Percentiles rank a stretch among this genome's conserved stretches.
These are phyloP conservation scores for Sambucus nigra DNA, from an alignment of 129 eudicot genomes.

Conservation along the genomic window DNA sequence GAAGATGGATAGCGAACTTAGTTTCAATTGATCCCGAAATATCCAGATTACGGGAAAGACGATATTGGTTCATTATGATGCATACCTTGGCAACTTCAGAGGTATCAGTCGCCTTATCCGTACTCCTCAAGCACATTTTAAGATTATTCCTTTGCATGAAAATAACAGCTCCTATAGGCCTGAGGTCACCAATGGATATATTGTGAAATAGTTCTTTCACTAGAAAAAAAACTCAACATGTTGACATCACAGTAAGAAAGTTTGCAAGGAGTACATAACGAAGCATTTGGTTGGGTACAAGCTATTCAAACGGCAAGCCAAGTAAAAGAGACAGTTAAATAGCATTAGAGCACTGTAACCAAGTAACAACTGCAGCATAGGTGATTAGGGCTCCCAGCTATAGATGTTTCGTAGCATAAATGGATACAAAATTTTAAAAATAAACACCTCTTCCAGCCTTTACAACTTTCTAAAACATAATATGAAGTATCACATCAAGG, in stretches of 20 bases:
- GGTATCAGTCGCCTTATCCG: constrained; percentile 56
- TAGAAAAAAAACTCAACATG: constrained; percentile 5
- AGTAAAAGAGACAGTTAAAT: not conserved
- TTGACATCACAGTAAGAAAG: not conserved
- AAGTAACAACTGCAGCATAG: not conserved
- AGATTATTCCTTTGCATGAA: constrained; percentile 84
- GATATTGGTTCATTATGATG: not conserved
- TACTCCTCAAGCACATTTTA: constrained; percentile 79
- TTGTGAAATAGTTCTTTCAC: not conserved
- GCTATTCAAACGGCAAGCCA: not conserved
- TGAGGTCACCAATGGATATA: constrained; percentile 19
- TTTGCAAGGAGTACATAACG: not conserved
- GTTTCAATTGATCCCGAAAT: not conserved
- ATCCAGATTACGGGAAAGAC: not conserved
- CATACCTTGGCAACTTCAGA: constrained; percentile 85
- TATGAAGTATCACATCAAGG: no score
- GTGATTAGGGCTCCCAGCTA: no score
- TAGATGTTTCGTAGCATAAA: no score
- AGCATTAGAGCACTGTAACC: not conserved
- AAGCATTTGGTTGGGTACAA: not conserved
- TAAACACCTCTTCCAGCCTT: no score
- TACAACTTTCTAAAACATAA: no score
- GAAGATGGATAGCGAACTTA: constrained; percentile 10
- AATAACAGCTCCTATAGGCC: constrained; percentile 89
- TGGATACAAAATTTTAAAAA: no score